Evolutionary conservation across 2,329 filamentous ascomycete genomes (phyloP).

Genomic region (Diaporthe caulivora): DNA sequence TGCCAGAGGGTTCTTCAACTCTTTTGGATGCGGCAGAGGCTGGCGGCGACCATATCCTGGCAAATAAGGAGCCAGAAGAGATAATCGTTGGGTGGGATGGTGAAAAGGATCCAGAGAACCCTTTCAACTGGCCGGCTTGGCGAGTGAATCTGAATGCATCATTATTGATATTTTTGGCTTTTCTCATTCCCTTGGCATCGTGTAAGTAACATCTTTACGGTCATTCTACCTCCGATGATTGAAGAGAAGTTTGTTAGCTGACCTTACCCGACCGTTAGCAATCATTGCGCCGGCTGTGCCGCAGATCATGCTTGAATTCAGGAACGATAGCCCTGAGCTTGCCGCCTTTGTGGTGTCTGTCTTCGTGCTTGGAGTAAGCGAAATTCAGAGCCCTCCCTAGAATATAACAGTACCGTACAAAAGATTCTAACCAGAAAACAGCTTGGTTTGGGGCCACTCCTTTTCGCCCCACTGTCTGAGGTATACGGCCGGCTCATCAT

Average conservation of each 20-base stretch:
- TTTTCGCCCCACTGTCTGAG: slow-evolving; percentile 60
- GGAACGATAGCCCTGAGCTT: slow-evolving; percentile 62
- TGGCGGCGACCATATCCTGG: neutral
- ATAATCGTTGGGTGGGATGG: slow-evolving; percentile 53
- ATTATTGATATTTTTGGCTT: slow-evolving; percentile 60
- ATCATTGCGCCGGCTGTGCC: slow-evolving; percentile 78
- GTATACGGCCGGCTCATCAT: slow-evolving; percentile 55
- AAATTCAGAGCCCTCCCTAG: neutral
- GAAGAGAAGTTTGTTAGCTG: neutral
- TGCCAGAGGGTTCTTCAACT: neutral
- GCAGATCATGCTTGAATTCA: slow-evolving; percentile 73
- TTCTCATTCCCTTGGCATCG: slow-evolving; percentile 61
- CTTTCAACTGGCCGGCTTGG: slow-evolving; percentile 64
- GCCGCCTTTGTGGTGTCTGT: slow-evolving; percentile 76
- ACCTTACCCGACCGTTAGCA: neutral
- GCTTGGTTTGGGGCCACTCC: slow-evolving; percentile 19
- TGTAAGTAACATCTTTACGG: slow-evolving; percentile 39
- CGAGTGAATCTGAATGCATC: slow-evolving; percentile 59
- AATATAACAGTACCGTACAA: neutral
- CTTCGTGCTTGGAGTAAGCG: slow-evolving; percentile 67
- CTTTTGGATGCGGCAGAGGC: neutral
- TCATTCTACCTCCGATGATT: neutral
- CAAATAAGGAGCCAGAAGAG: neutral
- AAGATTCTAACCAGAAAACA: neutral
- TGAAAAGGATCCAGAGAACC: slow-evolving; percentile 60